Evolutionary conservation across 805 yeast genomes (phyloP).

Genomic region (Komagataella populi): DNA sequence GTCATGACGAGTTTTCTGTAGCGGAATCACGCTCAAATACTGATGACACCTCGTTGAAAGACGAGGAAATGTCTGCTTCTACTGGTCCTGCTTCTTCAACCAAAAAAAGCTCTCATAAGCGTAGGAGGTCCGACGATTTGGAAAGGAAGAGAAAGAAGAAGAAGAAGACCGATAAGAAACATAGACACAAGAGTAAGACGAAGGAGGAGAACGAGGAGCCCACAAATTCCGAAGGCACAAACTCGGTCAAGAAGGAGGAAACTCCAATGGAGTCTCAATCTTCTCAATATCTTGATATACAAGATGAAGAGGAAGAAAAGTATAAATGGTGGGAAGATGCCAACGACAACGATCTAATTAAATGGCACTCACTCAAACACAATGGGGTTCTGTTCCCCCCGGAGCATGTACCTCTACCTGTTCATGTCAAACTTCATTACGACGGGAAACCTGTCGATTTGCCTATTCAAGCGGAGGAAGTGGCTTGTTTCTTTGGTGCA

Average conservation of each 20-base stretch:
- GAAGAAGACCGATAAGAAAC: background rate
- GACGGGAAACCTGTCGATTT: slow-evolving; percentile 64
- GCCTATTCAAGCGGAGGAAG: slow-evolving; percentile 84
- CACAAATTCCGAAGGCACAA: background rate
- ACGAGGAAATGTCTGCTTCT: background rate
- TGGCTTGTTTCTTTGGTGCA: slow-evolving; percentile 90
- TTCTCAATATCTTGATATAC: background rate
- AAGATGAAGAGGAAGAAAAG: slow-evolving; percentile 37
- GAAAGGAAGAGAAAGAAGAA: background rate
- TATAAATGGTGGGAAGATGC: slow-evolving; percentile 78
- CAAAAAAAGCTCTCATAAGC: background rate
- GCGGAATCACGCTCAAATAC: background rate
- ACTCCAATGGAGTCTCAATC: background rate
- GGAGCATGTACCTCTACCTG: slow-evolving; percentile 75
- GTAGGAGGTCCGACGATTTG: background rate
- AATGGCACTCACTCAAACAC: slow-evolving; percentile 82
- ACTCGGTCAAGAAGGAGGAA: slow-evolving; percentile 4
- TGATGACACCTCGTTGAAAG: background rate
- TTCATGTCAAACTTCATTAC: slow-evolving; percentile 59
- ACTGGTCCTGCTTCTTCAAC: background rate
- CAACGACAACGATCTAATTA: slow-evolving; percentile 57
- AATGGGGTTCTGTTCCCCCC: slow-evolving; percentile 93
- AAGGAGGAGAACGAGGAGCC: background rate
- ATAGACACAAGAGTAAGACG: background rate
- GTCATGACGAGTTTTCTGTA: background rate